Evolutionary conservation across 2,329 filamentous ascomycete genomes (phyloP), one percentile per base, ranked within the genome.

Genomic region (Botryotinia narcissicola): DNA sequence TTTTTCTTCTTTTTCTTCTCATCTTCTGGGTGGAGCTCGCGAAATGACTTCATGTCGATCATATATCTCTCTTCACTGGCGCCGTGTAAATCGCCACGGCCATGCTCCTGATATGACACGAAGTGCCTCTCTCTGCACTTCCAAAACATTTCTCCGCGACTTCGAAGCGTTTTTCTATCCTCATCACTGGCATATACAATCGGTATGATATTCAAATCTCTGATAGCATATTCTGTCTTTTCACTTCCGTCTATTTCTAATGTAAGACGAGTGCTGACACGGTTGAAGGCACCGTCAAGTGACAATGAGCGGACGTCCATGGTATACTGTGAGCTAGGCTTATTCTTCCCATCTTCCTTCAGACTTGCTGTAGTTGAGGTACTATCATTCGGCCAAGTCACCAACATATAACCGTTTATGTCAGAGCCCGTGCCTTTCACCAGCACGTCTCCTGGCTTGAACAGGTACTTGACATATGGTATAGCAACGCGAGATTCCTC

Each of bases 371-470:
- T 51, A 14, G 14, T 12, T 51, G 46, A 14, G 22, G 22, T 51
- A 1, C 8, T 3, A 0, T 48, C 7, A 12, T 1, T 22, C 22
- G 10, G 10, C 46, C 46, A 51, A 5, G 46, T 25, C 0, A 0
- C 20, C 0, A 51, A 51, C 22, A 51, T 4, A 51, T 51, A 51
- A 0, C 46, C 46, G 1, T 25, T 51, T 25, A 51, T 1, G 46
- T 51, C 46, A 51, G 46, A 4, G 22, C 46, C 46, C 22, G 22
- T 51, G 46, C 46, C 46, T 51, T 51, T 14, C 46, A 51, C 46
- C 46, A 51, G 46, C 0, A 51, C 9, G 4, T 51, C 46, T 51
- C 46, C 46, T 12, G 46, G 46, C 46, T 51, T 51, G 22, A 51
- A 51, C 46, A 51, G 22, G 46, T 51, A 51, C 22, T 51, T 51